Base-by-base conservation (phyloP, 345 rosid genomes). In the Orychophragmus violaceus region DNA sequence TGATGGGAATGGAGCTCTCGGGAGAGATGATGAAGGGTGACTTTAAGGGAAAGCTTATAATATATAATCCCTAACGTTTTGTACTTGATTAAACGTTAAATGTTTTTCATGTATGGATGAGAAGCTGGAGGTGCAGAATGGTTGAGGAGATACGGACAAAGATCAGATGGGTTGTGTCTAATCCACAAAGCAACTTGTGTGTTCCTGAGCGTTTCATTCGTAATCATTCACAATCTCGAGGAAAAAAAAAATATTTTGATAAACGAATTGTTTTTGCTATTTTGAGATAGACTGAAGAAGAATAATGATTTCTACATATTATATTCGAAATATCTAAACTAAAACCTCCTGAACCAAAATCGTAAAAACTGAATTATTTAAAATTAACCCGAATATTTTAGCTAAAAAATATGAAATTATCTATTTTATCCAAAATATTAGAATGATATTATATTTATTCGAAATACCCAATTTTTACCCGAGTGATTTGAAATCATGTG, bases 111-210 rank as follows among this genome's bases (percentile, higher is more conserved):
- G 63, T 46, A 64, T 81, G 87, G 87, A 83, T 83, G 83, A 81
- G 83, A 76, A 69, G 74, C 62, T 83, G 80, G 85, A 77, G 87
- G 85, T 81, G 78, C 75, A 83, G 69, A 77, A 66, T 81, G 64
- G 55, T 67, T 49, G 56, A 44, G 17, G 63, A 75, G 82, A 81
- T 75, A 80, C 52, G 60, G 66, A 71, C 78, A 64, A 64, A 50
- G 64, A 73, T 59, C 25, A 59, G 35, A 45, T 75, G 66, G 80
- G 81, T 58, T 62, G 69, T 29, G 72, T 72, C 74, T 81, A 72
- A 68, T 83, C 83, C 76, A 79, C 82, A 45, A 57, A 41, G 74
- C 37, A 54, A 44, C 74, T 69, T 68, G 80, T 81, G 83, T 83
- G 87, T 79, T 75, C 78, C 83, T 37, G 36, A 60, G 66, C 12